Percentiles rank a stretch among this genome's conserved stretches.
These are phyloP conservation scores for Lasiodiplodia sp. DNA, from an alignment of 2,329 filamentous ascomycete species.

Conservation along the genomic window DNA sequence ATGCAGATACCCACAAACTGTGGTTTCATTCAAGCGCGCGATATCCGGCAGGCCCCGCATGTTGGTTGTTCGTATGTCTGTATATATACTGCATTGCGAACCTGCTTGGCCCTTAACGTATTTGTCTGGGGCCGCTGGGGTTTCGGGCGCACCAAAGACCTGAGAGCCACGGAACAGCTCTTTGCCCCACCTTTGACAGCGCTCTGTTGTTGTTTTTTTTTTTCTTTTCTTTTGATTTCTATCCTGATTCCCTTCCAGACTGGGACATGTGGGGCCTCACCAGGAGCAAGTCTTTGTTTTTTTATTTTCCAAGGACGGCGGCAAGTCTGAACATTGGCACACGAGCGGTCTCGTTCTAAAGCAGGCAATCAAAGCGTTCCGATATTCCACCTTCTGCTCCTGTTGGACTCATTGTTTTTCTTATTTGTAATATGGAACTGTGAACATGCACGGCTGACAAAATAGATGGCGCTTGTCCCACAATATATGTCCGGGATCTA, in stretches of 20 bases:
- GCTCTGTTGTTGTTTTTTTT: background rate
- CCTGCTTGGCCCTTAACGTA: background rate
- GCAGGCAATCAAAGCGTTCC: constrained; percentile 19
- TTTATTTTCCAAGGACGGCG: background rate
- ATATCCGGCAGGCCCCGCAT: constrained; percentile 16
- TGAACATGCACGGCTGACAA: background rate
- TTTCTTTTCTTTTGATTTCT: background rate
- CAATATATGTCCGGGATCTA: background rate
- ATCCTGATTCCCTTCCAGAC: background rate
- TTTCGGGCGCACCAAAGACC: constrained; percentile 4
- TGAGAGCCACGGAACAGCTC: constrained; percentile 10
- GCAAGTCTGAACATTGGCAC: background rate
- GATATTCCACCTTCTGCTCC: background rate
- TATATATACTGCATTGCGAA: constrained; percentile 26
- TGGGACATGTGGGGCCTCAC: background rate
- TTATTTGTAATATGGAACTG: background rate
- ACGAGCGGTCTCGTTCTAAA: constrained; percentile 13
- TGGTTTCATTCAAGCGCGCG: constrained; percentile 17
- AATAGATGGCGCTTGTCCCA: background rate
- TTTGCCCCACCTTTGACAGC: constrained; percentile 2
- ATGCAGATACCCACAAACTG: background rate
- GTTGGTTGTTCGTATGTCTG: constrained; percentile 21
- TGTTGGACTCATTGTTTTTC: background rate
- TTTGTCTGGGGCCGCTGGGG: background rate
- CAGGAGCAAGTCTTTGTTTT: background rate